Percentiles rank a stretch among this genome's conserved stretches.
Conservation (phyloP, 495 filamentous ascomycete species). For the Aspergillus sparsus region DNA sequence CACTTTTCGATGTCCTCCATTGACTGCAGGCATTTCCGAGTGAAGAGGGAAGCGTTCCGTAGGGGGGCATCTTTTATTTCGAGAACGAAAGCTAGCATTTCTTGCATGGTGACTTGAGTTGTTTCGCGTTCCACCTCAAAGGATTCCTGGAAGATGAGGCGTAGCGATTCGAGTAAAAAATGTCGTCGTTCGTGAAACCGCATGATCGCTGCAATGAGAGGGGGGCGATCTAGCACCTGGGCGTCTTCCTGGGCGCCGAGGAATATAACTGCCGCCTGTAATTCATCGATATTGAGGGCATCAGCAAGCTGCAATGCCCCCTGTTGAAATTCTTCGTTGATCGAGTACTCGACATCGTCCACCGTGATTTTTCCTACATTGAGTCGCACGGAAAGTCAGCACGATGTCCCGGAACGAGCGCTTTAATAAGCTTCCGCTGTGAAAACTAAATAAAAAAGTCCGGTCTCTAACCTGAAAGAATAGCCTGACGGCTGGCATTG, state of each 20-base stretch:
- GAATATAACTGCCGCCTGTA: slow-evolving; percentile 74
- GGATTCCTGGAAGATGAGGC: slow-evolving; percentile 68
- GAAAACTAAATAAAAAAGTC: not conserved
- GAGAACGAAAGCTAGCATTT: slow-evolving; percentile 45
- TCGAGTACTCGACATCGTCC: slow-evolving; percentile 68
- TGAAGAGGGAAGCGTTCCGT: slow-evolving; percentile 55
- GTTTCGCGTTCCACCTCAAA: slow-evolving; percentile 57
- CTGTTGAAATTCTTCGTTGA: slow-evolving; percentile 87
- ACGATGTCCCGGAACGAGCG: not conserved
- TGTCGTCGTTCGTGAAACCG: slow-evolving; percentile 80
- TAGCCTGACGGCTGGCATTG: slow-evolving; percentile 61
- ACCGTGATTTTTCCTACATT: slow-evolving; percentile 67
- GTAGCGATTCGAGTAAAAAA: slow-evolving; percentile 78
- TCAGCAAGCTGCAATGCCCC: slow-evolving; percentile 77
- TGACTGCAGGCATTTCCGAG: slow-evolving; percentile 65
- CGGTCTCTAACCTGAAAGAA: slow-evolving; percentile 53
- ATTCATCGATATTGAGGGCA: slow-evolving; percentile 83
- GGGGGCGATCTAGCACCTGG: slow-evolving; percentile 63
- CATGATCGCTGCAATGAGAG: slow-evolving; percentile 73
- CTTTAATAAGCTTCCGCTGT: not conserved
- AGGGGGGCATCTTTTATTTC: slow-evolving; percentile 45
- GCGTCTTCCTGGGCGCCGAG: slow-evolving; percentile 66
- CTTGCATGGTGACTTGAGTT: slow-evolving; percentile 42
- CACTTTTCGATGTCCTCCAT: slow-evolving; percentile 74
- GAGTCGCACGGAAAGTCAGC: slow-evolving; percentile 36